These are phyloP conservation scores for Besnoitia besnoiti DNA, from an alignment of 169 alveolate species.

Conservation along the genomic window DNA sequence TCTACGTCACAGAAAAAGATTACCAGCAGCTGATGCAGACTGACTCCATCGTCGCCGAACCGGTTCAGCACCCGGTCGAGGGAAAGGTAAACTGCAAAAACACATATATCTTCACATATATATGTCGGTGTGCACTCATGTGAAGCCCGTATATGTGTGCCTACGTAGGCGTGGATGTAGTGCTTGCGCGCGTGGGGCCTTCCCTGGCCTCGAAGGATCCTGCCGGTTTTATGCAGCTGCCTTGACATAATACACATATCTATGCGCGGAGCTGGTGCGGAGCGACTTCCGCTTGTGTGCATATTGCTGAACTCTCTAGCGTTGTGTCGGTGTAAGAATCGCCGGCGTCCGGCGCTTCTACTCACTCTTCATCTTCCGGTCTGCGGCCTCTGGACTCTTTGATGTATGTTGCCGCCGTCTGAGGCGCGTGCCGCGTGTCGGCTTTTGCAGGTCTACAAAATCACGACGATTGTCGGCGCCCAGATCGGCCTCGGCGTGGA, in stretches of 20 bases:
- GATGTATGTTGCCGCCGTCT: background rate
- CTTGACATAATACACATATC: too few species aligned
- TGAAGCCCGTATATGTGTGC: background rate
- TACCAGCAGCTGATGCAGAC: slow-evolving; percentile 68
- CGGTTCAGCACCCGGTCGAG: slow-evolving; percentile 73
- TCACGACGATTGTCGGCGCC: slow-evolving; percentile 71
- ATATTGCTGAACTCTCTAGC: too few species aligned
- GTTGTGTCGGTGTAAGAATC: too few species aligned
- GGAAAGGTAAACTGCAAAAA: slow-evolving; percentile 66
- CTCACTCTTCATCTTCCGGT: too few species aligned
- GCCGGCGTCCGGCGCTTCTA: too few species aligned
- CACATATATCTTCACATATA: background rate
- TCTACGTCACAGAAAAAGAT: slow-evolving; percentile 81
- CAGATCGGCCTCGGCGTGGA: slow-evolving; percentile 84
- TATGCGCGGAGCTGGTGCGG: too few species aligned
- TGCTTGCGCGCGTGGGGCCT: too few species aligned
- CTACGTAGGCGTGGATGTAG: too few species aligned
- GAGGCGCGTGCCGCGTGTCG: slow-evolving; percentile 67
- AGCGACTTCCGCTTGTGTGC: too few species aligned
- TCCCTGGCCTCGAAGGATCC: too few species aligned
- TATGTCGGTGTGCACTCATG: background rate
- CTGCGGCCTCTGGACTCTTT: too few species aligned
- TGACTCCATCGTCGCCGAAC: slow-evolving; percentile 75
- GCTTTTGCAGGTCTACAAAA: slow-evolving; percentile 66
- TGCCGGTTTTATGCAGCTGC: too few species aligned